A percentile compares a stretch with the other conserved stretches of the same genome.
These are phyloP conservation scores for Chaetothyriales sp. DNA, from an alignment of 2,329 filamentous ascomycete genomes.

Conservation along the genomic window DNA sequence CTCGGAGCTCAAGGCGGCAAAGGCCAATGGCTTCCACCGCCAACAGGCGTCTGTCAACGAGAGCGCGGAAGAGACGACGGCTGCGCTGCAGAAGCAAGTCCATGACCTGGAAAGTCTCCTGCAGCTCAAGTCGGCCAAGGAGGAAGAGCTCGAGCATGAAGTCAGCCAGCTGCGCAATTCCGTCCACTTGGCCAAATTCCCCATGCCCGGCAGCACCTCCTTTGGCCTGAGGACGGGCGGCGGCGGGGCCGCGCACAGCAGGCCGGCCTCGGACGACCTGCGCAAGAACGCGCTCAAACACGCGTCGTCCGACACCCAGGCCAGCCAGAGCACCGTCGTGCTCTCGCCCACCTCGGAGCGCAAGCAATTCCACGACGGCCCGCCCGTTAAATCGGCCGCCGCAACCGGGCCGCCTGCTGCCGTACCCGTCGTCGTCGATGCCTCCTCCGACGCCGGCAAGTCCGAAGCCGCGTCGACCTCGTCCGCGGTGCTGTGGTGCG, in stretches of 20 bases:
- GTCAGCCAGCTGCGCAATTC: constrained; percentile 50
- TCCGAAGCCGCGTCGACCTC: constrained; percentile 48
- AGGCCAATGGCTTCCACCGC: constrained; percentile 11
- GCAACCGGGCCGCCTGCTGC: not conserved
- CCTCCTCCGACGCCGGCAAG: not conserved
- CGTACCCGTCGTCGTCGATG: not conserved
- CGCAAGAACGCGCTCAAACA: constrained; percentile 17
- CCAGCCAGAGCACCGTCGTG: constrained; percentile 14
- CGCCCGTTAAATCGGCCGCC: not conserved
- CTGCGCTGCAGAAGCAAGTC: constrained; percentile 65
- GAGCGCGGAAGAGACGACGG: constrained; percentile 44
- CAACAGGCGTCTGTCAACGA: constrained; percentile 23
- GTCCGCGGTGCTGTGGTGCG: constrained; percentile 56
- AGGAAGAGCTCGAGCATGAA: constrained; percentile 78
- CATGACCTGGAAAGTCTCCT: constrained; percentile 60
- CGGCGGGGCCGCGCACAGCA: not conserved
- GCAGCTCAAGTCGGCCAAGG: constrained; percentile 57
- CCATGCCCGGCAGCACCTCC: constrained; percentile 8
- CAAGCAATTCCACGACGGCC: constrained; percentile 1
- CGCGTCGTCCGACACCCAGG: constrained; percentile 9
- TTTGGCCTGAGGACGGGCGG: constrained; percentile 12
- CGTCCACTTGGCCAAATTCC: constrained; percentile 12
- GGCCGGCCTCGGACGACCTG: not conserved
- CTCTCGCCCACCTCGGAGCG: constrained; percentile 2
- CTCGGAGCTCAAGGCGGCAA: constrained; percentile 5